Percentiles rank a stretch among this genome's conserved stretches.
These are phyloP conservation scores for Zygnema cylindricum DNA, from an alignment of 139 green algal species.

Conservation along the genomic window DNA sequence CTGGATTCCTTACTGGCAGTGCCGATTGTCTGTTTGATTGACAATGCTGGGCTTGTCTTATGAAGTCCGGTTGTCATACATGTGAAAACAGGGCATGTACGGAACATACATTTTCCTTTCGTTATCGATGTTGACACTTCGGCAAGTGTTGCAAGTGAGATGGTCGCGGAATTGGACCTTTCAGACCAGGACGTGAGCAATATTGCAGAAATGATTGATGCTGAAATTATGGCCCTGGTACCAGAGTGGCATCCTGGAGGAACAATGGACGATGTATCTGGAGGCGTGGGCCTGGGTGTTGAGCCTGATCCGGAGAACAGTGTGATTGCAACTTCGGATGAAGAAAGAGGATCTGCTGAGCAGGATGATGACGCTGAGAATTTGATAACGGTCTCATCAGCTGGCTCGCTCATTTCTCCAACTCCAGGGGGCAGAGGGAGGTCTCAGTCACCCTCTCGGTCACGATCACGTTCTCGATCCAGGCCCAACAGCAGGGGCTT, in stretches of 20 bases:
- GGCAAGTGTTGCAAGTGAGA: conserved; percentile 86
- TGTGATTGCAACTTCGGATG: neutral
- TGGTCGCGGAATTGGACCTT: conserved; percentile 88
- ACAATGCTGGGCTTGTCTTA: no score
- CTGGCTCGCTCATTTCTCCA: conserved; percentile 4
- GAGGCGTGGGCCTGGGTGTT: neutral
- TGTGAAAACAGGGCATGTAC: conserved; percentile 63
- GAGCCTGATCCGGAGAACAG: neutral
- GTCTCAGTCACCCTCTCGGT: conserved; percentile 21
- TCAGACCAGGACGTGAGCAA: conserved; percentile 54
- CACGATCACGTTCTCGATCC: conserved; percentile 28
- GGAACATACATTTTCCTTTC: conserved; percentile 96
- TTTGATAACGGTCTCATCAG: conserved; percentile 4
- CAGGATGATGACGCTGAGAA: conserved; percentile 35
- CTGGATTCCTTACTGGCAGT: no score
- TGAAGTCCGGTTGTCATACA: neutral
- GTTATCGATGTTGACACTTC: conserved; percentile 83
- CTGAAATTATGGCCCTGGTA: conserved; percentile 59
- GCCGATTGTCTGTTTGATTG: no score
- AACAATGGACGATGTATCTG: conserved; percentile 33
- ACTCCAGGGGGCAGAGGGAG: neutral
- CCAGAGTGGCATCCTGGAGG: conserved; percentile 49
- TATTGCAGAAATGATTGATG: conserved; percentile 66
- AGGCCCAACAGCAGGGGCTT: neutral
- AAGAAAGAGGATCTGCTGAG: conserved; percentile 23